Percentiles rank a stretch among this genome's conserved stretches.
Evolutionary conservation across 306 rosid species (phyloP).

Genomic region (Trichosanthes truncata): DNA sequence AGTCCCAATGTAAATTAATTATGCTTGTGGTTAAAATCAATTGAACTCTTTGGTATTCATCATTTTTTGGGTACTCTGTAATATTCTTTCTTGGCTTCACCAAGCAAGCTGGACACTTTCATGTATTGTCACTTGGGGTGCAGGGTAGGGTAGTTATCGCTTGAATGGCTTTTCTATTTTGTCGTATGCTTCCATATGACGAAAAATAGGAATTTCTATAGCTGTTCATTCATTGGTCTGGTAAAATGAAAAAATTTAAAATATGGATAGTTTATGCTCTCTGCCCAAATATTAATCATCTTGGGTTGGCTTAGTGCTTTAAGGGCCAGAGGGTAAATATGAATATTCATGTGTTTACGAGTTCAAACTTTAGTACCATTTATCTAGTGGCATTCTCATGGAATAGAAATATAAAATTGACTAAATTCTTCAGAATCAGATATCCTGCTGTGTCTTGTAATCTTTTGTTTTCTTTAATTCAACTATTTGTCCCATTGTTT

Average conservation of each 20-base stretch:
- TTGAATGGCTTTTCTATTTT: not conserved
- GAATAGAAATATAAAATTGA: not conserved
- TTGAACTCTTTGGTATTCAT: not conserved
- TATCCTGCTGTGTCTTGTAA: not conserved
- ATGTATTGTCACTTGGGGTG: not conserved
- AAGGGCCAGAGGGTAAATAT: not conserved
- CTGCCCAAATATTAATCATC: no score
- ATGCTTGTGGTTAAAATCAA: not conserved
- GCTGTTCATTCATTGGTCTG: not conserved
- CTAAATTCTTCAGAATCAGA: not conserved
- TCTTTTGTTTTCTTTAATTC: not conserved
- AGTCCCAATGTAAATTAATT: not conserved
- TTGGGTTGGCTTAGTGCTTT: no score
- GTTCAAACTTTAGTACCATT: not conserved
- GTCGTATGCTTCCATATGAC: not conserved
- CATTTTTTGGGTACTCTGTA: not conserved
- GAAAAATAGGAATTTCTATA: not conserved
- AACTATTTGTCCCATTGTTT: not conserved
- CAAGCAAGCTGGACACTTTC: not conserved
- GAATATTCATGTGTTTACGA: not conserved
- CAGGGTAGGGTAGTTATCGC: not conserved
- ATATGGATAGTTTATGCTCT: not conserved
- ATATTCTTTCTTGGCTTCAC: not conserved
- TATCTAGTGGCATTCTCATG: not conserved
- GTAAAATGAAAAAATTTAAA: not conserved